Base-by-base conservation (phyloP, 768 basidiomycete genomes). In the Leucosporidium scottii region DNA sequence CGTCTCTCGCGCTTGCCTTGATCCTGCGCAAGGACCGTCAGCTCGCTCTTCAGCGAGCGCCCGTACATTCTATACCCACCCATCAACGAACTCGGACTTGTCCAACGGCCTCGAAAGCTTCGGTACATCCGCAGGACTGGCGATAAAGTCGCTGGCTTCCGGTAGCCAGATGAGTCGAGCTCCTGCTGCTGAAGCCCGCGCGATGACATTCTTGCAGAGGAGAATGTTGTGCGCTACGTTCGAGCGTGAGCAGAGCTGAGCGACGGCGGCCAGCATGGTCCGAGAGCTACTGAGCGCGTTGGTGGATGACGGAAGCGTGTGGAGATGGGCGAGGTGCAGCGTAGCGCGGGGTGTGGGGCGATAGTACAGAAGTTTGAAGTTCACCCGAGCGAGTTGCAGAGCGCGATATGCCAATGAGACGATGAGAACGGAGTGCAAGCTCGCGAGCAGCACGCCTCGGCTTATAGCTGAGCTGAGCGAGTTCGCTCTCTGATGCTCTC, bases 101-200 rank as follows among this genome's bases (percentile, higher is more conserved):
- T 71, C 67, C 5, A 74, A 49, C 10, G 73, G 39, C 30, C 65
- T 25, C 7, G 67, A 44, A 5, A 74, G 50, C 2, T 28, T 25
- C 7, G 48, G 39, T 1, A 72, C 71, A 31, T 71, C 62, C 0
- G 63, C 36, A 1, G 66, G 21, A 1, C 47, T 25, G 1, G 71
- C 74, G 48, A 76, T 73, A 28, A 73, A 76, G 65, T 76, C 75
- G 27, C 56, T 39, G 0, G 75, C 75, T 47, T 76, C 75, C 13
- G 75, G 74, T 13, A 75, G 69, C 57, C 53, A 65, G n/a, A 75
- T 55, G 36, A 74, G 27, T 9, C 36, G 5, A 0, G 69, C 67
- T 0, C 49, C 48, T 0, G 61, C 59, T 4, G 62, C 48, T 13
- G 66, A 69, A 6, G 74, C 73, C 4, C 67, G 30, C 15, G 49